These are phyloP conservation scores for Bonia amplexicaulis DNA, from an alignment of 176 grass and related monocot genomes.

Conservation along the genomic window DNA sequence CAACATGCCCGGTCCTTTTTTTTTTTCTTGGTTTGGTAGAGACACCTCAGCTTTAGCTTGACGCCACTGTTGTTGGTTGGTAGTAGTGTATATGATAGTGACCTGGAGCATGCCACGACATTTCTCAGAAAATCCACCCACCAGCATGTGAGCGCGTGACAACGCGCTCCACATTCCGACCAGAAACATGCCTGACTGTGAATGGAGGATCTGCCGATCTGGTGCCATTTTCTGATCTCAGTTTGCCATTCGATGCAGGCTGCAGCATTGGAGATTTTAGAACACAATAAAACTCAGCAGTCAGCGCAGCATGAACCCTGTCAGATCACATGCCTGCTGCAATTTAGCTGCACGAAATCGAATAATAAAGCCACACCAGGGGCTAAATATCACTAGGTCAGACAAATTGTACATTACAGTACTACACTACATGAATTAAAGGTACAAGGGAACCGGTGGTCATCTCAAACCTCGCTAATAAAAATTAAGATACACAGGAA, in stretches of 20 bases:
- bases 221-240: not conserved
- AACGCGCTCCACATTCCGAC: not conserved
- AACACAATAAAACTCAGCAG: not conserved
- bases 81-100: not conserved
- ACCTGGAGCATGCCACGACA: not conserved
- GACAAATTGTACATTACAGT: not conserved
- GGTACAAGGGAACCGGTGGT: not conserved
- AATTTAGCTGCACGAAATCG: not conserved
- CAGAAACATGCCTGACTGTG: not conserved
- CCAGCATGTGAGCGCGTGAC: not conserved
- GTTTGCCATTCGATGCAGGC: too few relatives aligned
- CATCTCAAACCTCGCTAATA: constrained; percentile 7
- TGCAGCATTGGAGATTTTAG: too few relatives aligned
- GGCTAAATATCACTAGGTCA: constrained; percentile 12
- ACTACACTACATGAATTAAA: constrained; percentile 16
- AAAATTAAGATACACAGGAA: constrained; percentile 10
- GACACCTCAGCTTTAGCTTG: not conserved
- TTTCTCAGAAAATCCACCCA: not conserved
- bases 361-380: not conserved
- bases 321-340: not conserved
- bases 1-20: not conserved
- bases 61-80: not conserved
- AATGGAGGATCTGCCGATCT: not conserved
- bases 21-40: too few relatives aligned
- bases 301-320: not conserved